Conservation (phyloP, 73 alveolate genomes). For the Uronychia setigera region DNA sequence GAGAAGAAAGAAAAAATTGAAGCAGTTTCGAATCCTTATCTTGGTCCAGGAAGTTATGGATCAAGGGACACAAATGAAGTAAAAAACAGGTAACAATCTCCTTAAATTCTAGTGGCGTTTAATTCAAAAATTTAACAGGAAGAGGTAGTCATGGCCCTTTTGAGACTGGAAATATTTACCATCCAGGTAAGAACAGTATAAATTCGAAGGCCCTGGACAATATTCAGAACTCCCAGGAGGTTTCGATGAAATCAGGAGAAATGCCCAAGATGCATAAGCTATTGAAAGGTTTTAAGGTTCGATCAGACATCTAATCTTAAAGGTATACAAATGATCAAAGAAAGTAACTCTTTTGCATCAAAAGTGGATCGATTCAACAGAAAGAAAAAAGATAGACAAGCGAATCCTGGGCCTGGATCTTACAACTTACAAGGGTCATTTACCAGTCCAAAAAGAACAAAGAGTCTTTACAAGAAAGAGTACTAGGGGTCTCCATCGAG, state of each 20-base stretch:
- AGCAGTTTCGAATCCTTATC: too few relatives aligned
- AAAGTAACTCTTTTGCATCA: constrained; percentile 45
- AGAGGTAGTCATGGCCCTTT: neutral
- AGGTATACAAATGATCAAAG: constrained; percentile 4
- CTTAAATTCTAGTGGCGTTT: too few relatives aligned
- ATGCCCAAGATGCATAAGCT: neutral
- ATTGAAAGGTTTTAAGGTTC: constrained; percentile 2
- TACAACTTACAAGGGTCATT: constrained; percentile 14
- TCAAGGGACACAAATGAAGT: too few relatives aligned
- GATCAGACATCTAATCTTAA: constrained; percentile 5
- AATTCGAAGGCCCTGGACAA: constrained; percentile 49
- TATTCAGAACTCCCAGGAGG: constrained; percentile 20
- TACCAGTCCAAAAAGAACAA: constrained; percentile 9
- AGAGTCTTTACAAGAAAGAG: neutral
- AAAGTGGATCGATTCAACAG: constrained; percentile 22
- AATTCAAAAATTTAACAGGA: neutral
- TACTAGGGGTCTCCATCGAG: neutral
- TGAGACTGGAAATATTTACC: neutral
- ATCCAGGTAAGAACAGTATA: neutral
- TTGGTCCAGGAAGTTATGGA: too few relatives aligned
- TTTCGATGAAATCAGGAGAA: constrained; percentile 12
- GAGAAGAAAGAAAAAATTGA: too few relatives aligned
- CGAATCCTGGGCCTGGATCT: constrained; percentile 53
- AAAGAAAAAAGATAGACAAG: neutral
- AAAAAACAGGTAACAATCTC: too few relatives aligned